phyloP scores from a whole-genome alignment of 768 basidiomycete species.

The Tricholoma matsutake region DNA sequence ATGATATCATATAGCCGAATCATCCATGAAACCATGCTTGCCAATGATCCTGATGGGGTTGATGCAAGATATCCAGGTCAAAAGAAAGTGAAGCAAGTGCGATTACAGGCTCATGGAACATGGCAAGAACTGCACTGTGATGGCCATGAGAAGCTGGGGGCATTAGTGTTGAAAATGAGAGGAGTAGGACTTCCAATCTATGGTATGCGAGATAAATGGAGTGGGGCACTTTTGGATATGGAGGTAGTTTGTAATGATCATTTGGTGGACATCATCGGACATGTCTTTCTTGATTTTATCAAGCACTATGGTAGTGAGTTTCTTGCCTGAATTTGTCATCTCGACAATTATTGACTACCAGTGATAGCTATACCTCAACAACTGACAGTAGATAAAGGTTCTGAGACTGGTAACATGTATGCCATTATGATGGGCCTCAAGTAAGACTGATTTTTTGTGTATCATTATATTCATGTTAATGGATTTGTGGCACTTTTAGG shows the following conservation, averaged over 20 bases:
- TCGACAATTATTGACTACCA: too few relatives aligned
- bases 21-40: background rate
- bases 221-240: background rate
- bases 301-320: too few relatives aligned
- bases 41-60: background rate
- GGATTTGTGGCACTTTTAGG: too few relatives aligned
- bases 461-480: too few relatives aligned
- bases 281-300: background rate
- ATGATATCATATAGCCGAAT: background rate
- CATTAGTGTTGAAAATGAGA: background rate
- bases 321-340: too few relatives aligned
- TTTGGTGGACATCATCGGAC: background rate
- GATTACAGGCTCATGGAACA: background rate
- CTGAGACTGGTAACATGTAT: too few relatives aligned
- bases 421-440: too few relatives aligned
- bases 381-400: too few relatives aligned
- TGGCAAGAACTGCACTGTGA: too few relatives aligned
- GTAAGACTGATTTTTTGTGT: too few relatives aligned
- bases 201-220: background rate
- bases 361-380: too few relatives aligned
- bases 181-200: too few relatives aligned
- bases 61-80: background rate
- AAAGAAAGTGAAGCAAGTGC: background rate
- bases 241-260: background rate
- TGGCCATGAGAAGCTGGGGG: background rate